Base-by-base conservation (phyloP, 1,284 basidiomycete genomes). In the Pascua sp. region DNA sequence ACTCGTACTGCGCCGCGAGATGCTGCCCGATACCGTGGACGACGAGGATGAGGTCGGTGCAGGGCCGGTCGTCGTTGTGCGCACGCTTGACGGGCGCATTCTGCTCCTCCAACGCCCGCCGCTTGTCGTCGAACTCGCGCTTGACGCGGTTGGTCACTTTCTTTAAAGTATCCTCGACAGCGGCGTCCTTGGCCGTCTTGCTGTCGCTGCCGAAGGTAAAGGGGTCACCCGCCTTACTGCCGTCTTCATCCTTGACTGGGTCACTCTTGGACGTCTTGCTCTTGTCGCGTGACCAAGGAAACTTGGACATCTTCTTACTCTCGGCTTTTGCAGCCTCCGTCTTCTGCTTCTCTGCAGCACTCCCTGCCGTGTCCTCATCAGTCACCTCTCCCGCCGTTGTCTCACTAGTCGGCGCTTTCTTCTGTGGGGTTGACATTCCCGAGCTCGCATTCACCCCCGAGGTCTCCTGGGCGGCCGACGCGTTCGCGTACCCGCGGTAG, bases 11-110 rank as follows among this genome's bases (percentile, higher is more conserved):
- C 8, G 73, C 70, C 0, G 80, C 79, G 11, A 81, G 66, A 66
- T 81, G 70, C 56, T 78, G 76, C 10, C 76, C 80, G 24, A 82
- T 82, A 15, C 81, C 81, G 62, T 82, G 81, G 17, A 82, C 72
- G 48, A 81, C 73, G 40, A 82, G 62, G 11, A 81, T 75, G 13
- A 81, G 66, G 65, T 81, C 80, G 0, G 80, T 81, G 53, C 80
- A 79, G 5, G 72, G 71, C 18, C 70, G 57, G 39, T 71, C 72
- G 36, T 72, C 74, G 39, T 74, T 75, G 15, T 71, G 66, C 3
- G 72, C 58, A 43, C 70, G 69, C 7, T 70, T 67, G 9, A 77
- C 24, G 1, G 77, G 77, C 0, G 67, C 67, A 38, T 70, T 70
- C 54, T 76, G 71, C 61, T 77, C 77, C 43, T 75, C 70, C 17